These are phyloP conservation scores for Trichophyton rubrum DNA, from an alignment of 2,329 filamentous ascomycete genomes.

Conservation along the genomic window DNA sequence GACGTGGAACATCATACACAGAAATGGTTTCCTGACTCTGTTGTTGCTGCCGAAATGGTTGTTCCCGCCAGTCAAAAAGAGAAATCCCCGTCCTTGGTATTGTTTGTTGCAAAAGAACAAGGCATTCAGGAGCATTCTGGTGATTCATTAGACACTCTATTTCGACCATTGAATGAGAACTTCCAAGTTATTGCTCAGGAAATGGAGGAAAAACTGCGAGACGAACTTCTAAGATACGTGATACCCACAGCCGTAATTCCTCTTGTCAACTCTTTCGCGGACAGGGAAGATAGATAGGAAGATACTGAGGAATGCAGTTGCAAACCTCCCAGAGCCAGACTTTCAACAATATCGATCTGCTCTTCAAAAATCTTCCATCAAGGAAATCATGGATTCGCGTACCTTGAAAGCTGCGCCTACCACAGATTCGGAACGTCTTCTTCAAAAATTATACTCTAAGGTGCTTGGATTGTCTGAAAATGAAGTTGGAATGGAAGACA, in stretches of 20 bases:
- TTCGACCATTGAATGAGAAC: not conserved
- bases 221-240: slow-evolving; percentile 8
- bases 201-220: not conserved
- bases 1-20: slow-evolving; percentile 9
- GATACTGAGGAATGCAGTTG: slow-evolving; percentile 17
- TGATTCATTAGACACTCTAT: not conserved
- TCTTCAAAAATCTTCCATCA: not conserved
- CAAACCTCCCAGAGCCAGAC: slow-evolving; percentile 8
- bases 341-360: not conserved
- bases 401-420: not conserved
- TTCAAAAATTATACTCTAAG: not conserved
- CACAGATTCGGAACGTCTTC: not conserved
- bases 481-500: slow-evolving; percentile 3
- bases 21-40: not conserved
- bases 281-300: slow-evolving; percentile 15
- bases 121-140: not conserved
- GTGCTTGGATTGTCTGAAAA: not conserved
- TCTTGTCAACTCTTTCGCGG: not conserved
- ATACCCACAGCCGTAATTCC: slow-evolving; percentile 24
- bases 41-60: slow-evolving; percentile 5
- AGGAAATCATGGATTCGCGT: not conserved
- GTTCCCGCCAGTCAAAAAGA: not conserved
- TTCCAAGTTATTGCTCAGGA: not conserved
- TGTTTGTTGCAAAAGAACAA: slow-evolving; percentile 9
- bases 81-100: slow-evolving; percentile 1